phyloP scores from a whole-genome alignment of 306 rosid species.

The Acacia crassicarpa region DNA sequence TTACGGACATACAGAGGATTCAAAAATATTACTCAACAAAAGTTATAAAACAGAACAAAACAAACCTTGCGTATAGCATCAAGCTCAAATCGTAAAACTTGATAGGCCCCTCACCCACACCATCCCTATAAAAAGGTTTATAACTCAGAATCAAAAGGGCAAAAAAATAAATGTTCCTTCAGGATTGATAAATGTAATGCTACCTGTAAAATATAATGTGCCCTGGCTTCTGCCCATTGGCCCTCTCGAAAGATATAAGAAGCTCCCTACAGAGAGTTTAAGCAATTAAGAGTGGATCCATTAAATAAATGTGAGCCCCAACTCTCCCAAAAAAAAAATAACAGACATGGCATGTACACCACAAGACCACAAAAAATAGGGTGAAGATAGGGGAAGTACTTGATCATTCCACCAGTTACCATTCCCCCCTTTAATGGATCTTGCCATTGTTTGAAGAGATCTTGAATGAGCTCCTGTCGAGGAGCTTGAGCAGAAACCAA shows the following conservation, averaged over 20 bases:
- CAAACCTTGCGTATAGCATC: conserved; percentile 92
- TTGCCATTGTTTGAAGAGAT: conserved; percentile 88
- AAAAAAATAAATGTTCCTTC: background rate
- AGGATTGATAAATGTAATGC: background rate
- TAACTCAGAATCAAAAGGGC: background rate
- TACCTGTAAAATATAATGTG: conserved; percentile 94
- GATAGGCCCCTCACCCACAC: conserved; percentile 96
- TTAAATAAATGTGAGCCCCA: background rate
- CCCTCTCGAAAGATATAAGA: conserved; percentile 79
- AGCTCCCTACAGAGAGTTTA: conserved; percentile 46
- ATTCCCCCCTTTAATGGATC: conserved; percentile 85
- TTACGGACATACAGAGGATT: background rate
- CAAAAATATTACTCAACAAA: no score
- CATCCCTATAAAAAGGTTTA: conserved; percentile 60
- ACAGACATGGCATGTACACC: background rate
- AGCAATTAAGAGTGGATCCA: background rate
- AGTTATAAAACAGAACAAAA: background rate
- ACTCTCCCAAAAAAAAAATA: background rate
- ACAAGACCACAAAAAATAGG: background rate
- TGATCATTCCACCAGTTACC: conserved; percentile 88
- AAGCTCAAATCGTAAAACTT: conserved; percentile 84
- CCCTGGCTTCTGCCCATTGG: conserved; percentile 89
- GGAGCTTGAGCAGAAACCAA: conserved; percentile 94
- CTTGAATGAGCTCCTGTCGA: conserved; percentile 94
- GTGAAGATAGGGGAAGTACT: conserved; percentile 41